Conservation (phyloP, 371 early-diverging fungal genomes). For the Lichtheimia hyalospora region DNA sequence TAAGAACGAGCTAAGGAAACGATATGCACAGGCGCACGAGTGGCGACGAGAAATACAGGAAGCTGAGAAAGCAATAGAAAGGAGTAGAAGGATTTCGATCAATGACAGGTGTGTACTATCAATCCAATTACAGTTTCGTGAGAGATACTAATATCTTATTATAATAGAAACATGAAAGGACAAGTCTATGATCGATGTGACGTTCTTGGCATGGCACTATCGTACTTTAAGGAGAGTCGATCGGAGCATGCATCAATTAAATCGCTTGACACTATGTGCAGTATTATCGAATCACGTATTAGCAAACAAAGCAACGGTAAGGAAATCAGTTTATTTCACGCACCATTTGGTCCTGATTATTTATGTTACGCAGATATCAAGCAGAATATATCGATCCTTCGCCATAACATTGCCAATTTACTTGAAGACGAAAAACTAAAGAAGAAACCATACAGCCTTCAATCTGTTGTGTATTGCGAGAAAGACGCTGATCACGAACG, state of each 20-base stretch:
- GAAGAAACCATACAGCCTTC: slow-evolving; percentile 27
- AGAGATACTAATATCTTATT: not conserved
- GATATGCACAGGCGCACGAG: slow-evolving; percentile 21
- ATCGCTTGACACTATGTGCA: too few species aligned
- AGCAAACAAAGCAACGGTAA: too few species aligned
- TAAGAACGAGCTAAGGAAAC: slow-evolving; percentile 17
- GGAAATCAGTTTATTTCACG: too few species aligned
- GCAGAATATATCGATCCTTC: too few species aligned
- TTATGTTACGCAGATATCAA: too few species aligned
- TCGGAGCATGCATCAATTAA: too few species aligned
- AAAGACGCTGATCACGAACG: slow-evolving; percentile 40
- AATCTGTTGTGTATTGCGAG: slow-evolving; percentile 39
- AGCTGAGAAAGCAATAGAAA: slow-evolving; percentile 10
- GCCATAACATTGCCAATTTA: not conserved
- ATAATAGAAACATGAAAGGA: not conserved
- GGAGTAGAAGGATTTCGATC: not conserved
- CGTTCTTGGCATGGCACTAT: slow-evolving; percentile 17
- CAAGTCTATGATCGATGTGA: slow-evolving; percentile 16
- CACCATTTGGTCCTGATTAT: too few species aligned
- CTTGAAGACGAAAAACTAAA: slow-evolving; percentile 29
- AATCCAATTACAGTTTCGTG: not conserved
- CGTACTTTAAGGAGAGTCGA: not conserved
- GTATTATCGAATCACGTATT: too few species aligned
- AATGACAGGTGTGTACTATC: not conserved
- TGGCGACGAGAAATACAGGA: slow-evolving; percentile 21